Evolutionary conservation across 129 eudicot species (phyloP).

Genomic region (Lonicera japonica): DNA sequence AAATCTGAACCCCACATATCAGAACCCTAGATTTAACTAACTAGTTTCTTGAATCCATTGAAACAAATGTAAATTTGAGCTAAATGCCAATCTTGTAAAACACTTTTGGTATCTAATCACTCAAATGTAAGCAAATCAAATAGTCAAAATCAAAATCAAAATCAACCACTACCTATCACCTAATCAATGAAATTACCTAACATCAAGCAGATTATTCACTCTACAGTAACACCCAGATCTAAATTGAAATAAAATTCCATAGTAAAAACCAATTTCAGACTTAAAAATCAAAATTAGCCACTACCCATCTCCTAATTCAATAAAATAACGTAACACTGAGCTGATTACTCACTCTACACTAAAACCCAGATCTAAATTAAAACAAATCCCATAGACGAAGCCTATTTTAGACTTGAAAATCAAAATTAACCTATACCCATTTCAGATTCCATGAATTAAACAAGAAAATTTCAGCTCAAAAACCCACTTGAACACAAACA

Average conservation of each 20-base stretch:
- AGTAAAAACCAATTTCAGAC: no score
- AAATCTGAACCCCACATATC: conserved; percentile 16
- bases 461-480: conserved; percentile 17
- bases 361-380: conserved; percentile 9
- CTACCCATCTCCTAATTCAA: conserved; percentile 1
- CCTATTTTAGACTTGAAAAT: neutral
- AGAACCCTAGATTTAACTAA: neutral
- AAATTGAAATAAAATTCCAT: neutral
- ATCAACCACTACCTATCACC: neutral
- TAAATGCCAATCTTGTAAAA: no score
- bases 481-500: conserved; percentile 6
- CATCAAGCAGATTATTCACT: conserved; percentile 13
- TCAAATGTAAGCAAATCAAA: neutral
- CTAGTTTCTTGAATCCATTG: conserved; percentile 2
- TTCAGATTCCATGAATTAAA: conserved; percentile 2
- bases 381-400: neutral
- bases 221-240: conserved; percentile 7
- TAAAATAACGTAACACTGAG: conserved; percentile 1
- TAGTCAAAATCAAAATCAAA: conserved; percentile 1
- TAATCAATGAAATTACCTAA: neutral
- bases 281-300: conserved; percentile 1
- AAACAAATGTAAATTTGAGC: neutral
- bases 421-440: conserved; percentile 4
- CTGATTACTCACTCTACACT: conserved; percentile 12
- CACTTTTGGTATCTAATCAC: no score